Conservation (phyloP, 1,139 yeast genomes). For the Candida buenavistaensis region DNA sequence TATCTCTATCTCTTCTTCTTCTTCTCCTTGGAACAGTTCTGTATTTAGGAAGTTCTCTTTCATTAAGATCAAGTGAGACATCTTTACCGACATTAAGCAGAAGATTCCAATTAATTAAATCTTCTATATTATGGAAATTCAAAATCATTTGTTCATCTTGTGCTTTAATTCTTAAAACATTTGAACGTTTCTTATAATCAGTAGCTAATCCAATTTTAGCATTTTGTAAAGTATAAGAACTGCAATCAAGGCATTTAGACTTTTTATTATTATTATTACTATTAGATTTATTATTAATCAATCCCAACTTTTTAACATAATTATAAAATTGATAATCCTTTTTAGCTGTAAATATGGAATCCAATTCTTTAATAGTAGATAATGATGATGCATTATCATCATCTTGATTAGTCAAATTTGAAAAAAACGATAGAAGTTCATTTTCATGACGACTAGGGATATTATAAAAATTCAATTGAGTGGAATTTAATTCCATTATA, state of each 20-base stretch:
- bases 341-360: slow-evolving; percentile 31
- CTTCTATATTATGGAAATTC: slow-evolving; percentile 54
- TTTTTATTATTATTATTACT: slow-evolving; percentile 16
- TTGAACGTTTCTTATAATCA: slow-evolving; percentile 61
- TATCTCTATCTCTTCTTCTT: slow-evolving; percentile 23
- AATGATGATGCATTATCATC: no score
- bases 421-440: slow-evolving; percentile 23
- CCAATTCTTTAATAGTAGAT: slow-evolving; percentile 5
- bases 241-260: no score
- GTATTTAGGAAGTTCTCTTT: slow-evolving; percentile 63
- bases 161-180: slow-evolving; percentile 60
- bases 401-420: no score
- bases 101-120: slow-evolving; percentile 66
- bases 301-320: slow-evolving; percentile 30
- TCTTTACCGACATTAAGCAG: slow-evolving; percentile 62
- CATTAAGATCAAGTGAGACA: slow-evolving; percentile 59
- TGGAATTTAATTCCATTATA: slow-evolving; percentile 69
- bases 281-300: slow-evolving; percentile 16
- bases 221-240: slow-evolving; percentile 68
- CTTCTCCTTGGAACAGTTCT: slow-evolving; percentile 76
- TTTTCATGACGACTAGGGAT: slow-evolving; percentile 38
- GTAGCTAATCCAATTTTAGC: slow-evolving; percentile 69
- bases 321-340: slow-evolving; percentile 40
- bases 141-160: slow-evolving; percentile 70
- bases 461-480: slow-evolving; percentile 66